phyloP scores from a whole-genome alignment of 2,329 filamentous ascomycete genomes.

The Lanzia echinophila region DNA sequence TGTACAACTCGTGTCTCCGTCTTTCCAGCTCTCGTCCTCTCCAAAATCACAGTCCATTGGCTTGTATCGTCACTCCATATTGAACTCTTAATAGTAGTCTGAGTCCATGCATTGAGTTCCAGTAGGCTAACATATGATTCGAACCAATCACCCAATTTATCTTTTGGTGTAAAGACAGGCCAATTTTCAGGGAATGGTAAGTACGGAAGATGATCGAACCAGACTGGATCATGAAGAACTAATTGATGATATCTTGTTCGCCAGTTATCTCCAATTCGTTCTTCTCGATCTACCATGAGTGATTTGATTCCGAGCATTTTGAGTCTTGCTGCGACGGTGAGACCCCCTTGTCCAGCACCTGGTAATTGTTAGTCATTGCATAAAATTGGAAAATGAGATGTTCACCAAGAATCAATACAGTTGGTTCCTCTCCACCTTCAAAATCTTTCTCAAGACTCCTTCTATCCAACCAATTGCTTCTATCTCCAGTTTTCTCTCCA shows the following conservation, averaged over 20 bases:
- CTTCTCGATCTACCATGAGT: slow-evolving; percentile 51
- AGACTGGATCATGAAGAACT: slow-evolving; percentile 60
- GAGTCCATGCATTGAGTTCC: slow-evolving; percentile 61
- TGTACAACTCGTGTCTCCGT: slow-evolving; percentile 8
- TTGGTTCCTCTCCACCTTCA: slow-evolving; percentile 34
- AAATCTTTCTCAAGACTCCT: slow-evolving; percentile 43
- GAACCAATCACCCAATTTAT: slow-evolving; percentile 64
- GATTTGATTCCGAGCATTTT: slow-evolving; percentile 51
- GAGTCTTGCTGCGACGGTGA: slow-evolving; percentile 51
- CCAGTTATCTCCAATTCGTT: slow-evolving; percentile 58
- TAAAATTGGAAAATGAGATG: background rate
- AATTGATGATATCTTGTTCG: slow-evolving; percentile 56
- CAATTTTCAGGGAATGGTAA: slow-evolving; percentile 56
- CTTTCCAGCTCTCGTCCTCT: slow-evolving; percentile 30
- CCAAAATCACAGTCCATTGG: slow-evolving; percentile 49
- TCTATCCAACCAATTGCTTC: slow-evolving; percentile 55
- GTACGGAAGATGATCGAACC: slow-evolving; percentile 55
- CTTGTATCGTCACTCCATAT: slow-evolving; percentile 39
- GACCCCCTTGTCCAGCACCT: slow-evolving; percentile 55
- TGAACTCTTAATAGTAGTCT: slow-evolving; percentile 41
- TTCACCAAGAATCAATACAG: slow-evolving; percentile 55
- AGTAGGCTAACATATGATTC: slow-evolving; percentile 56
- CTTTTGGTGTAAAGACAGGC: slow-evolving; percentile 65
- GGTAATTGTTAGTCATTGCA: slow-evolving; percentile 37
- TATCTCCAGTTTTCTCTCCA: slow-evolving; percentile 39